Base-by-base conservation (phyloP, 805 yeast species). In the Scheffersomyces stipitis region DNA sequence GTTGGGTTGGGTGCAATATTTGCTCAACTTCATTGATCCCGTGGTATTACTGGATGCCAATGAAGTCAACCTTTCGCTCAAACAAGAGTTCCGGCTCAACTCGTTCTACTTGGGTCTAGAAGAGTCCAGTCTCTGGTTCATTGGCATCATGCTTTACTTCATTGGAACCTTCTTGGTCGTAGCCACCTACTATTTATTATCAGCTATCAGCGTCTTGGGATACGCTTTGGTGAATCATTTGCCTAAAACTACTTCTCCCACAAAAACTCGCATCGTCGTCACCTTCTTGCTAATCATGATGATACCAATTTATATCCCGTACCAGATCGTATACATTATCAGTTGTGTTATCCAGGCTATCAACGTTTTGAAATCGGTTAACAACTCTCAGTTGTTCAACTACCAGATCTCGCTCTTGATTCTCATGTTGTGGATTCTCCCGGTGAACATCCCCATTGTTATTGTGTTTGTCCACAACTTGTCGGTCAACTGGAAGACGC, bases 391-490 rank as follows among this genome's bases (percentile, higher is more conserved):
- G 47, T 60, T 74, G 40, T 62, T 65, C 45, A 83, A 85, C 48
- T 86, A 74, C 57, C 79, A 82, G 43, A 40, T 78, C n/a, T 73
- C 90, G 1, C 42, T 86, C 2, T 56, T 85, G 18, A 60, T 86
- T 52, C 49, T 88, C 37, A 76, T 88, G 83, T 42, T 86, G 7
- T 84, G 95, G 84, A 71, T 86, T 7, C 60, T 86, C 4, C 95
- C 96, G 0, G 78, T 88, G 15, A 84, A 84, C 49, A 66, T 81
- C 1, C 96, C 96, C 0, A 79, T 85, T 1, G 55, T 89, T 18
- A 67, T 88, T 40, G 96, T 89, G 1, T 88, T 89, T 69, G 64
- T 86, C 23, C 96, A 86, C 51, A 86, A 89, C 51, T 67, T 88
- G 40, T 73, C 84, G 1, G 72, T 87, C 14, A 77, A 73, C 46